A percentile compares a stretch with the other conserved stretches of the same genome.
phyloP scores from a whole-genome alignment of 1,139 yeast genomes.

The Wickerhamomyces sp. region DNA sequence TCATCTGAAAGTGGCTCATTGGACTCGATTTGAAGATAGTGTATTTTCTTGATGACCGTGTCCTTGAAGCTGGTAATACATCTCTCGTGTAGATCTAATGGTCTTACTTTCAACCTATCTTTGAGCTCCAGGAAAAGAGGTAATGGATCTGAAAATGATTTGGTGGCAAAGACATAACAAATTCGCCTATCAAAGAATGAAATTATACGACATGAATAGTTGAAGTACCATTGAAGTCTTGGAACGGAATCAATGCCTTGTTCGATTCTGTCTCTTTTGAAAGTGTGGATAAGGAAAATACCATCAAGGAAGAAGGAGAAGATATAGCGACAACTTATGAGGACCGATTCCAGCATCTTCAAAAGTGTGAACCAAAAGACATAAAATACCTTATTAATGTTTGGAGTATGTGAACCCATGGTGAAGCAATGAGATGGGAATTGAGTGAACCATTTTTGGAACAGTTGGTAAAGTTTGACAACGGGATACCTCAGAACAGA shows the following conservation, averaged over 20 bases:
- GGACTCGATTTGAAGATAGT: conserved; percentile 1
- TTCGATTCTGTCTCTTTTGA: not conserved
- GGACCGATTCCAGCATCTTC: not conserved
- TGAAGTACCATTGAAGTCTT: conserved; percentile 11
- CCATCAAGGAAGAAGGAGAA: conserved; percentile 6
- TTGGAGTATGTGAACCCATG: not conserved
- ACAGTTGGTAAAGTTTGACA: not conserved
- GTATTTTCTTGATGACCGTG: conserved; percentile 4
- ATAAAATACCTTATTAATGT: conserved; percentile 2
- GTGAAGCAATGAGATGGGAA: conserved; percentile 3
- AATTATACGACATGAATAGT: conserved; percentile 18
- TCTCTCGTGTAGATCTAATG: conserved; percentile 17
- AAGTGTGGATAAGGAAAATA: not conserved
- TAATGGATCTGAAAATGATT: conserved; percentile 16
- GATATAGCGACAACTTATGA: conserved; percentile 4
- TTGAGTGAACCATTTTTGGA: not conserved
- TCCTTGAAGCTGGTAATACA: conserved; percentile 13
- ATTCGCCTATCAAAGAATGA: conserved; percentile 18
- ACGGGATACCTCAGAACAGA: not conserved
- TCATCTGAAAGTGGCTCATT: not conserved
- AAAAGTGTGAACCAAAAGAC: conserved; percentile 3
- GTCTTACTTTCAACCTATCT: conserved; percentile 16
- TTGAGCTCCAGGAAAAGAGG: conserved; percentile 9
- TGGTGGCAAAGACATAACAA: conserved; percentile 12
- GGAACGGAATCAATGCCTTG: conserved; percentile 5